Evolutionary conservation across 208 protist genomes (phyloP), one percentile per base, ranked within the genome.

Genomic region (Trypanosoma platydactyli): DNA sequence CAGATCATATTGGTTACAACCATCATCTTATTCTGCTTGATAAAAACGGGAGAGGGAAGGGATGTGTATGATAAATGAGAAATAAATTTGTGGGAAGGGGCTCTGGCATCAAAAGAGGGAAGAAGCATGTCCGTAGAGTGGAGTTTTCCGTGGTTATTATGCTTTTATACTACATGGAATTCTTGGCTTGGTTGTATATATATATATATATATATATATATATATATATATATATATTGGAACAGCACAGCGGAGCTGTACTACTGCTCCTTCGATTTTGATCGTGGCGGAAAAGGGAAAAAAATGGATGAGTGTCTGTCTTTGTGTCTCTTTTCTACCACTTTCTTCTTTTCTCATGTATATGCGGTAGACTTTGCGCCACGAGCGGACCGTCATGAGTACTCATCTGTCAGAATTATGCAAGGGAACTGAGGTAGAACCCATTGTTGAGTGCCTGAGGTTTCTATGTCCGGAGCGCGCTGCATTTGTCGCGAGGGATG

Each of bases 331-430:
- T 5, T 4, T 13, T 62, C 30, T 52, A 53, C 20, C 60, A 41
- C 64, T 64, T 64, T 20, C 25, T 71, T 48, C 13, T 61, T 18
- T 46, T 55, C 54, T 56, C 1, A 25, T 27, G 33, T 42, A 29
- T 44, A 9, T 42, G 59, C n/a, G 2, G 18, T 38, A 11, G 16
- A 13, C 6, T 49, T 58, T 44, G 11, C 20, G 12, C n/a, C 12
- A 46, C 5, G 18, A 40, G 7, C 5, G 58, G 25, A 27, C 4
- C 27, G 50, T 30, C 3, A 74, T 68, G 68, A 63, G 57, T 24
- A 52, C n/a, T 40, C 83, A 94, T 52, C 74, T 94, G 22, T 91
- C 88, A 3, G 84, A 91, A 63, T 62, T 94, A 45, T 94, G 88
- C 64, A 75, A 76, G 35, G 74, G 71, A 15, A 77, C 61, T 44